Evolutionary conservation across 345 rosid species (phyloP), one percentile per base, ranked within the genome.

Genomic region (Microthlaspi erraticum): DNA sequence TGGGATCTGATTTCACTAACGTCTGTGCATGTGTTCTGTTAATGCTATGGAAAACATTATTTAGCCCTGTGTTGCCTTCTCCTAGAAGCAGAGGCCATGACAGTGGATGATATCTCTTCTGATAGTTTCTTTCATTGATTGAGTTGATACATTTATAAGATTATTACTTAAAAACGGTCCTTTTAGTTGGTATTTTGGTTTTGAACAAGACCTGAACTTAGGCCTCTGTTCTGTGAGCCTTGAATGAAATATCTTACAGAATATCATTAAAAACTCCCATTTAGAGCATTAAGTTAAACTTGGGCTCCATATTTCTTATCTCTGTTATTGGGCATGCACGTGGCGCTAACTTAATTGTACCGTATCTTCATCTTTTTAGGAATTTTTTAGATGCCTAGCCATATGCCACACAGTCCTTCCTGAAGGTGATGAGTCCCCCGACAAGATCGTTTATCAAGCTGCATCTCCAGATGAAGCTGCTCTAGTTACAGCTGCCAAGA

Each of bases 401-500:
- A 87, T 95, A 51, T 90, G 99, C 77, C 99, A 95, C 76, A 95
- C 99, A 23, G 99, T 95, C 29, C 96, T 92, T 77, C 92, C 99
- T 60, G 98, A 92, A 87, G 99, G 99, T 49, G 98, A 90, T 14
- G 97, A 87, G 65, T 83, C 94, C 77, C 97, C 98, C n/a, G 99
- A 90, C 64, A 95, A 85, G 74, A 87, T 92, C 63, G 82, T 74
- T 29, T 95, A 95, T 82, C 99, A 92, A 86, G 98, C 99, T 68
- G 99, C 99, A 77, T 95, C 99, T 52, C 99, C 99, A n/a, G 98
- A 95, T 86, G 99, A 92, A 80, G 90, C 98, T 76, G 99, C 99
- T 64, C 77, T 88, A 81, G 99, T 95, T 81, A 75, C 84, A 77
- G 96, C 99, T 63, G 98, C 99, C 41, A 95, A 95, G 87, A 88